Evolutionary conservation across 2,329 filamentous ascomycete genomes (phyloP), one percentile per base, ranked within the genome.

Genomic region (Byssoonygena ceratinophila): DNA sequence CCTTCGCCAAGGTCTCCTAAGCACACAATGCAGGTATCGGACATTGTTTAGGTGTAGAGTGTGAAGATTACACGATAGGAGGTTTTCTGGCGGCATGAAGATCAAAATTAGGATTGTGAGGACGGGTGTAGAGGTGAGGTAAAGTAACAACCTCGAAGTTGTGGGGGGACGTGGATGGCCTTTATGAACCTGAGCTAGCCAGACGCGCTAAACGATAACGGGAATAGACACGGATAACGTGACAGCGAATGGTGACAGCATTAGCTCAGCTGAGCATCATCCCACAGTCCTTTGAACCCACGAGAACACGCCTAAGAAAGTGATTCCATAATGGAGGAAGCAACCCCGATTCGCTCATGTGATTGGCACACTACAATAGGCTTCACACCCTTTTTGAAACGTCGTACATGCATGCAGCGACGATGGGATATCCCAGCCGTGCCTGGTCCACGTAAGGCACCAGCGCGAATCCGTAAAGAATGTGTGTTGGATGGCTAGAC

Each of bases 11-110:
- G 78, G 73, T 84, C 80, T 74, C 80, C 81, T 72, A 84, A 74
- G 73, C 81, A 84, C 67, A 84, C 81, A 71, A 84, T 84, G 71
- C 81, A 84, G 62, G 79, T 80, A 68, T 83, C 80, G 70, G 79
- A 78, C 81, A 82, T 83, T 64, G 61, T 65, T 61, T 59, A 64
- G 60, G 55, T 59, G 59, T 58, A 58, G 56, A 52, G 56, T 60
- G 59, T 58, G 59, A 61, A 62, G 56, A 54, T 55, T 61, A 55
- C 61, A 56, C 58, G 60, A 55, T 61, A 59, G 55, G 53, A 59
- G 57, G 53, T 57, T 65, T 55, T 59, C 54, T 60, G 63, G 60
- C 66, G 65, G 64, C 65, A 71, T 71, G 63, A 67, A 67, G 66
- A 63, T 61, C 64, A 64, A n/a, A 57, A 57, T 55, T 54, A 54